Conservation (phyloP, 148 eudicot genomes). For the Talinum fruticosum region DNA sequence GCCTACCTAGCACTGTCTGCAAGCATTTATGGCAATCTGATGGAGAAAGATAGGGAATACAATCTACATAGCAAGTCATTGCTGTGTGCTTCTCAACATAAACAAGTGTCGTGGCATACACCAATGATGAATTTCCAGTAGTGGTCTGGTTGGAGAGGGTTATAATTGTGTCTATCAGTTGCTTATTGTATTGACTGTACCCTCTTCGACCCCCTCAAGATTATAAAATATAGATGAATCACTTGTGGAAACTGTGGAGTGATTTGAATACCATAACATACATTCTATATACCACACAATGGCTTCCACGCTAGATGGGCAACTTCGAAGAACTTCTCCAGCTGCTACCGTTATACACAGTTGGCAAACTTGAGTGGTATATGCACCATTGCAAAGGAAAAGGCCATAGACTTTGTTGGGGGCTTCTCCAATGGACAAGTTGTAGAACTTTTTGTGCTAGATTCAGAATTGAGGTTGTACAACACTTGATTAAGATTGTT, state of each 20-base stretch:
- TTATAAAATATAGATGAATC: background rate
- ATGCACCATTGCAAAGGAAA: conserved; percentile 17
- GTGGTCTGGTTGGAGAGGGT: conserved; percentile 10
- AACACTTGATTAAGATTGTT: conserved; percentile 19
- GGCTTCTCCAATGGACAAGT: conserved; percentile 13
- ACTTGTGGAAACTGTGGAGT: conserved; percentile 19
- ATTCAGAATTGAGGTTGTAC: conserved; percentile 20
- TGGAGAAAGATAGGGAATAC: conserved; percentile 25
- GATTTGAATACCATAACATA: conserved; percentile 28
- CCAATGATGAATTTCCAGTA: conserved; percentile 16
- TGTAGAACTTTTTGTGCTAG: conserved; percentile 20
- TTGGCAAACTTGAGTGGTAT: conserved; percentile 19
- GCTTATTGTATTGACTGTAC: conserved; percentile 18
- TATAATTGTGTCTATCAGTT: conserved; percentile 21
- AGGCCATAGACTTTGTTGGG: conserved; percentile 29
- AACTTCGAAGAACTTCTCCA: conserved; percentile 19
- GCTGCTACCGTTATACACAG: conserved; percentile 21
- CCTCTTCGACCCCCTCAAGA: background rate
- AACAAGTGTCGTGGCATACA: conserved; percentile 19
- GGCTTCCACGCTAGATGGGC: conserved; percentile 18
- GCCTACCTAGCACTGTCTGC: conserved; percentile 19
- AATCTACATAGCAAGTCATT: conserved; percentile 23
- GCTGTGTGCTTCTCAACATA: conserved; percentile 2
- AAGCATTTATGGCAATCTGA: conserved; percentile 25
- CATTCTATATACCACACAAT: conserved; percentile 28